Evolutionary conservation across 148 eudicot genomes (phyloP).

Genomic region (Hydrangea macrophylla): DNA sequence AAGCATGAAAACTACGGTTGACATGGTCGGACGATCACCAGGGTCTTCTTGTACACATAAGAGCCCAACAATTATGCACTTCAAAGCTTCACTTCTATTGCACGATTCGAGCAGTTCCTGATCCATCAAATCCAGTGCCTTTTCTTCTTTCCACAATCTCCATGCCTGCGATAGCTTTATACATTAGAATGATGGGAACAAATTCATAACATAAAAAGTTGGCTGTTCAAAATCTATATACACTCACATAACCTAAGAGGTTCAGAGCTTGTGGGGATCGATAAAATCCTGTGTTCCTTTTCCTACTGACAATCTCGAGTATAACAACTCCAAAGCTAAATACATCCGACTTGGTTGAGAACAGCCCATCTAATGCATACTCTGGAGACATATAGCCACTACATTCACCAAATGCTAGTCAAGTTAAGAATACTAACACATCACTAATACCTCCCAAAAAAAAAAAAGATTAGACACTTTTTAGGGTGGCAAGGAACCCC

Average conservation of each 20-base stretch:
- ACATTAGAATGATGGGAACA: not conserved
- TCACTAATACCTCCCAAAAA: not conserved
- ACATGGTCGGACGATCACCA: slow-evolving; percentile 22
- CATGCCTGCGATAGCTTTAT: slow-evolving; percentile 6
- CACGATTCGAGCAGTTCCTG: not conserved
- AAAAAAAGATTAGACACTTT: too few relatives aligned
- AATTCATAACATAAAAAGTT: not conserved
- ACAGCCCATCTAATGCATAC: slow-evolving; percentile 13
- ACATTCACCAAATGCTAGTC: not conserved
- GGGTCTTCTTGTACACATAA: slow-evolving; percentile 28
- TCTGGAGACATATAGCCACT: slow-evolving; percentile 19
- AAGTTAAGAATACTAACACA: not conserved
- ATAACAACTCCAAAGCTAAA: slow-evolving; percentile 16
- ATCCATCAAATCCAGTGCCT: slow-evolving; percentile 15
- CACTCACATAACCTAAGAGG: slow-evolving; percentile 19
- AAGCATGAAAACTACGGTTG: slow-evolving; percentile 19
- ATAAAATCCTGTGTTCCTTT: slow-evolving; percentile 10
- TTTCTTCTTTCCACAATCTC: slow-evolving; percentile 22
- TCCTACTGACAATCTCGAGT: slow-evolving; percentile 20
- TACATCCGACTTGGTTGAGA: slow-evolving; percentile 6
- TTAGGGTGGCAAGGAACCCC: too few relatives aligned
- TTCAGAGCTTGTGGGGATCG: not conserved
- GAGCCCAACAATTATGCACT: slow-evolving; percentile 19
- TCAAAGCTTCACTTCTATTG: slow-evolving; percentile 12
- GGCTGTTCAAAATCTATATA: too few relatives aligned